Evolutionary conservation across 2,329 filamentous ascomycete species (phyloP), one percentile per base, ranked within the genome.

Genomic region (Dactylellina parvicollis): DNA sequence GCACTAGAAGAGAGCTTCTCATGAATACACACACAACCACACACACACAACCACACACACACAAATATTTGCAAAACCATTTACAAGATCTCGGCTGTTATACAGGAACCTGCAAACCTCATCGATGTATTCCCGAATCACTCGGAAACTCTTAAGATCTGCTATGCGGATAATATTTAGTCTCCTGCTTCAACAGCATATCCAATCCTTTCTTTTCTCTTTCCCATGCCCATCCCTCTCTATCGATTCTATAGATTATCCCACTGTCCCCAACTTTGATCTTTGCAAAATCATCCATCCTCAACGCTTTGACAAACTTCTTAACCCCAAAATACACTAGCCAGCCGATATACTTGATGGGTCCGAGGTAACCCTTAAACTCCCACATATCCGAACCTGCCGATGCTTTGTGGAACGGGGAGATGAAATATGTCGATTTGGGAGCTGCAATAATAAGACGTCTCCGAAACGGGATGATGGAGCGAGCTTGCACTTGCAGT

Each of bases 221-320:
- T 26, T 72, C 67, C 67, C 67, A 72, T 12, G 67, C 67, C 67
- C 67, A 72, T 2, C 67, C 67, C 8, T 59, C 20, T 10, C 67
- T 57, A 49, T 72, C 67, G 9, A 72, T 65, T 22, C 67, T 52
- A 49, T 65, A 72, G 8, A 64, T 36, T 28, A 72, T 16, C 4
- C 67, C 59, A 18, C 67, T 72, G 1, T 59, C 38, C 1, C 60
- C 67, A 14, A 72, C 55, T 16, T 60, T 72, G 10, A 72, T 20
- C 22, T 65, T 72, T 34, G 67, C 67, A 18, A 65, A 72, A 24
- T 72, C 59, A 14, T 65, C 54, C 59, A 72, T 59, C 20, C 59
- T 59, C 30, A 72, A 38, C 1, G 59, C 46, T 38, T 16, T 59
- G 1, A 54, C 24, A n/a, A 65, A 8, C 5, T 54, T 64, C n/a